These are phyloP conservation scores for Gossypium bickii DNA, from an alignment of 345 rosid genomes.

Conservation along the genomic window DNA sequence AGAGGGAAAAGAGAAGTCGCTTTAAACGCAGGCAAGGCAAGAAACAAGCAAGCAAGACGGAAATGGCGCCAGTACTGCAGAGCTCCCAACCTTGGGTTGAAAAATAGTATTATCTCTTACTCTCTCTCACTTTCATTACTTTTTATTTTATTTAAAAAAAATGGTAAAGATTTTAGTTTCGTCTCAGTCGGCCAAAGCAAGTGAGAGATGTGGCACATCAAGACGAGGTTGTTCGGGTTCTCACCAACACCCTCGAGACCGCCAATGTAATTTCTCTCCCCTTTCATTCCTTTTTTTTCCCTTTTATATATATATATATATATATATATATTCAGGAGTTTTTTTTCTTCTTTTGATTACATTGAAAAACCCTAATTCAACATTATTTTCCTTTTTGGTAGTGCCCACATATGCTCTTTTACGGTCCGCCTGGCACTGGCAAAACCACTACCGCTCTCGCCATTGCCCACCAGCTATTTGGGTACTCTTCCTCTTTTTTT, in stretches of 20 bases:
- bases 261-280: constrained; percentile 35
- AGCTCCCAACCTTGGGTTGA: constrained; percentile 95
- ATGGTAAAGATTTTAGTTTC: constrained; percentile 10
- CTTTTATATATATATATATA: no score
- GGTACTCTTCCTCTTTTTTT: constrained; percentile 36
- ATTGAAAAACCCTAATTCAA: constrained; percentile 27
- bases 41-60: background rate
- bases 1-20: background rate
- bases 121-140: background rate
- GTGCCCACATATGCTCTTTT: constrained; percentile 98
- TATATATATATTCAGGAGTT: background rate
- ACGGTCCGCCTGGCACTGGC: constrained; percentile 96
- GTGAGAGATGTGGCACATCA: constrained; percentile 93
- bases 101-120: constrained; percentile 50
- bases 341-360: background rate
- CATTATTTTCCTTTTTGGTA: constrained; percentile 16
- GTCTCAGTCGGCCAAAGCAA: constrained; percentile 76
- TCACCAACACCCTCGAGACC: constrained; percentile 91
- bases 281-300: background rate
- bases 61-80: constrained; percentile 82
- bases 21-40: background rate
- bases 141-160: background rate
- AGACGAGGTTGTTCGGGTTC: constrained; percentile 97
- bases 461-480: constrained; percentile 86
- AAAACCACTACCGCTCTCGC: constrained; percentile 97